Conservation (phyloP, 345 rosid genomes). For the Acer campestre region DNA sequence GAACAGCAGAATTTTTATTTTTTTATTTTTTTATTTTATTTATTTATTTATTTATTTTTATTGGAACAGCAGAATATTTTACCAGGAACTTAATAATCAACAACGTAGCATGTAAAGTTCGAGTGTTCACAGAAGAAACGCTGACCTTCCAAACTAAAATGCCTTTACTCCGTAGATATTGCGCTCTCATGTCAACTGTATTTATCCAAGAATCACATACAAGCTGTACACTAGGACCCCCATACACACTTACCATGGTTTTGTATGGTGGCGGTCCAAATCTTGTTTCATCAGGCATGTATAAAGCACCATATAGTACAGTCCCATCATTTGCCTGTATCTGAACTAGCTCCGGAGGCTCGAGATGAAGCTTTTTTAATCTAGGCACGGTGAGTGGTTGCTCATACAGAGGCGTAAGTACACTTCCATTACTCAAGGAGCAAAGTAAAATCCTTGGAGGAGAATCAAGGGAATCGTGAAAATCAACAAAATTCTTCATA, state of each 20-base stretch:
- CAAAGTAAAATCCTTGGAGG: slow-evolving; percentile 73
- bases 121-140: not conserved
- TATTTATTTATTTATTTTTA: no score
- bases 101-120: not conserved
- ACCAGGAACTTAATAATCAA: not conserved
- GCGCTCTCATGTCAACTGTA: slow-evolving; percentile 95
- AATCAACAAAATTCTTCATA: slow-evolving; percentile 80
- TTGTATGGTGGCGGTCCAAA: slow-evolving; percentile 96
- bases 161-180: slow-evolving; percentile 85
- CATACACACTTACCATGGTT: slow-evolving; percentile 81
- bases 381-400: slow-evolving; percentile 54
- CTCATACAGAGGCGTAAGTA: slow-evolving; percentile 67
- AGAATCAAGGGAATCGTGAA: slow-evolving; percentile 76
- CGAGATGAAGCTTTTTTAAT: slow-evolving; percentile 59
- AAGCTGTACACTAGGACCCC: slow-evolving; percentile 83
- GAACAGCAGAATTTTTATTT: no score
- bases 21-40: no score
- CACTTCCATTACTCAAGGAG: slow-evolving; percentile 63
- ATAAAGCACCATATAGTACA: slow-evolving; percentile 71
- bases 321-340: slow-evolving; percentile 77
- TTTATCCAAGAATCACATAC: slow-evolving; percentile 80
- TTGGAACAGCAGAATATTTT: not conserved
- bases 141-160: slow-evolving; percentile 91
- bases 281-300: slow-evolving; percentile 67
- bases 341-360: slow-evolving; percentile 77